phyloP scores from a whole-genome alignment of 2,329 filamentous ascomycete genomes.

The Raffaelea deltoideospora region DNA sequence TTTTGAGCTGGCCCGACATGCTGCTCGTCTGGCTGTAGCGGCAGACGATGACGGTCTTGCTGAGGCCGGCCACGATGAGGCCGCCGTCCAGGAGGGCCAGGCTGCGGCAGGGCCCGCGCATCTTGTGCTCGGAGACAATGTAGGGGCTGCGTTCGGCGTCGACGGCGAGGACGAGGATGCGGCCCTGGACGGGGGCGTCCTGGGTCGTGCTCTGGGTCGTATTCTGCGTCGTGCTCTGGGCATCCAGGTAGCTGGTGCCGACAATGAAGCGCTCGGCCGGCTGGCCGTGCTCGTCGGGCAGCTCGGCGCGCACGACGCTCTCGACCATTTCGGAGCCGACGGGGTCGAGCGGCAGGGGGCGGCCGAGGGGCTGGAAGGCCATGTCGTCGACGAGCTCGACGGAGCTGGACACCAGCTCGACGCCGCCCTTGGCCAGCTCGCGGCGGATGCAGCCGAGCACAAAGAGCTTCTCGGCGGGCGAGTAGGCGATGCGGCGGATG shows the following conservation, averaged over 20 bases:
- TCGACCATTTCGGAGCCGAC: conserved; percentile 60
- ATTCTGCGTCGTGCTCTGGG: too few species aligned
- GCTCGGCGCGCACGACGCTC: conserved; percentile 61
- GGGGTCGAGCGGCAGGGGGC: conserved; percentile 46
- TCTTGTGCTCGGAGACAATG: conserved; percentile 49
- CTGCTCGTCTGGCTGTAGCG: conserved; percentile 40
- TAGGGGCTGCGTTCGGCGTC: conserved; percentile 60
- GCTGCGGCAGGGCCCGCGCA: conserved; percentile 70
- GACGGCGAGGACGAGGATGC: conserved; percentile 75
- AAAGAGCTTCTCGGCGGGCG: conserved; percentile 62
- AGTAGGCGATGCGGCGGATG: conserved; percentile 77
- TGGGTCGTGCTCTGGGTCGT: conserved; percentile 24
- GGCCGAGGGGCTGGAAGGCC: conserved; percentile 60
- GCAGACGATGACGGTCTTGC: conserved; percentile 63
- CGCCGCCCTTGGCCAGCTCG: conserved; percentile 52
- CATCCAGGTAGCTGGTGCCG: conserved; percentile 64
- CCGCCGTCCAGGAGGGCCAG: conserved; percentile 44
- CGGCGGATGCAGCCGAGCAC: conserved; percentile 75
- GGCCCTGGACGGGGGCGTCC: conserved; percentile 45
- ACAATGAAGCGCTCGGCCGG: conserved; percentile 71
- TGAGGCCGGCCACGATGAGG: conserved; percentile 71
- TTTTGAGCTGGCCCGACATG: conserved; percentile 44
- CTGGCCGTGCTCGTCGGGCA: conserved; percentile 42
- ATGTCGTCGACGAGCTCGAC: conserved; percentile 87
- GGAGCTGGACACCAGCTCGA: conserved; percentile 64